Conservation (phyloP, 148 eudicot species). For the Rhododendron henanense region DNA sequence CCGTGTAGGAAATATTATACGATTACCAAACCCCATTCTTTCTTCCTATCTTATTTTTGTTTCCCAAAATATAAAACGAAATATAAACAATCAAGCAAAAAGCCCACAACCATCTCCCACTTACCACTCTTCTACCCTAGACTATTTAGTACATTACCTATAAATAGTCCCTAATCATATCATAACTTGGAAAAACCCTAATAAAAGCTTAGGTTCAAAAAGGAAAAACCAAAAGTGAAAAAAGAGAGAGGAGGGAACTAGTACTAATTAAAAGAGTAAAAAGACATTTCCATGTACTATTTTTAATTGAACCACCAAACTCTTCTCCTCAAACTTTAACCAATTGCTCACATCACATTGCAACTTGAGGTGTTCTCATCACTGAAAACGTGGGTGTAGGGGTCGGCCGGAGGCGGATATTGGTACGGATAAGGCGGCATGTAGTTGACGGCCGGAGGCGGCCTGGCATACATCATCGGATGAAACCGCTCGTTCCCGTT, state of each 20-base stretch:
- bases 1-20: not conserved
- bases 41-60: not conserved
- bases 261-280: not conserved
- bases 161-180: conserved; percentile 4
- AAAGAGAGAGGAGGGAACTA: not conserved
- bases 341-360: conserved; percentile 55
- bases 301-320: not conserved
- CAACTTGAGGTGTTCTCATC: conserved; percentile 92
- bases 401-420: conserved; percentile 57
- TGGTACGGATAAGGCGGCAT: conserved; percentile 39
- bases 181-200: conserved; percentile 1
- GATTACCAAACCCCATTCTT: not conserved
- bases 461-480: conserved; percentile 94
- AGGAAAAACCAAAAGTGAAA: not conserved
- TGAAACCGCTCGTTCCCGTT: conserved; percentile 80
- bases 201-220: not conserved
- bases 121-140: not conserved
- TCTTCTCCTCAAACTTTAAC: not conserved
- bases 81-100: not conserved
- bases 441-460: conserved; percentile 70
- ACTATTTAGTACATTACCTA: not conserved
- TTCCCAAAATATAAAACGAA: no score
- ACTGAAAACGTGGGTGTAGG: conserved; percentile 57
- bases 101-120: conserved; percentile 9
- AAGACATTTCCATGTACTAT: conserved; percentile 6